A percentile compares a stretch with the other conserved stretches of the same genome.
phyloP scores from a whole-genome alignment of 441 rosid genomes.

The Isatis lusitanica region DNA sequence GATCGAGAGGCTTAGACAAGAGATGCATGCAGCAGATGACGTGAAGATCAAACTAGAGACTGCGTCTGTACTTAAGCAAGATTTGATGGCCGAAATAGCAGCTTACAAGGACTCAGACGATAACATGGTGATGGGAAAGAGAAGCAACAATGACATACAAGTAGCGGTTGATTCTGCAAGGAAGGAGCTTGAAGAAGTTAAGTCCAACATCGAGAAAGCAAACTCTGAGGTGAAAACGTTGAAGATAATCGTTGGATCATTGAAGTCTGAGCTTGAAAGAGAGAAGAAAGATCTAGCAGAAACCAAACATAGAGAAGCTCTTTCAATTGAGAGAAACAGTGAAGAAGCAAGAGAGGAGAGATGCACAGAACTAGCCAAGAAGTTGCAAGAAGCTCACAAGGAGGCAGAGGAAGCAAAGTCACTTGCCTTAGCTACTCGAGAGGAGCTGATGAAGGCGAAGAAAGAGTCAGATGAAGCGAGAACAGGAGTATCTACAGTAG shows the following conservation, averaged over 20 bases:
- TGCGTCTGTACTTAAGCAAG: conserved; percentile 57
- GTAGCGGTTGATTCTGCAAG: conserved; percentile 71
- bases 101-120: conserved; percentile 42
- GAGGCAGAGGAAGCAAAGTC: conserved; percentile 76
- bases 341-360: conserved; percentile 59
- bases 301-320: conserved; percentile 61
- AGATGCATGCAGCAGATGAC: conserved; percentile 64
- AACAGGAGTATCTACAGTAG: conserved; percentile 59
- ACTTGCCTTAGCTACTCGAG: conserved; percentile 55
- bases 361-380: conserved; percentile 57
- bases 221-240: conserved; percentile 64
- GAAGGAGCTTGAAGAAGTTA: conserved; percentile 88
- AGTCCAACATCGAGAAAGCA: conserved; percentile 70
- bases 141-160: conserved; percentile 53
- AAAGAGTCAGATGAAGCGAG: conserved; percentile 77
- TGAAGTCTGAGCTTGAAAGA: conserved; percentile 62
- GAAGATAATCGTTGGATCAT: conserved; percentile 71
- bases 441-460: conserved; percentile 70
- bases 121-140: conserved; percentile 47
- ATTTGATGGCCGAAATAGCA: conserved; percentile 70
- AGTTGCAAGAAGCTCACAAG: conserved; percentile 62
- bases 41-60: conserved; percentile 66
- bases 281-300: conserved; percentile 57
- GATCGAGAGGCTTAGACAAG: conserved; percentile 62
- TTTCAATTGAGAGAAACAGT: conserved; percentile 54